Evolutionary conservation across 1,284 basidiomycete species (phyloP).

Genomic region (Ceratobasidium sp.): DNA sequence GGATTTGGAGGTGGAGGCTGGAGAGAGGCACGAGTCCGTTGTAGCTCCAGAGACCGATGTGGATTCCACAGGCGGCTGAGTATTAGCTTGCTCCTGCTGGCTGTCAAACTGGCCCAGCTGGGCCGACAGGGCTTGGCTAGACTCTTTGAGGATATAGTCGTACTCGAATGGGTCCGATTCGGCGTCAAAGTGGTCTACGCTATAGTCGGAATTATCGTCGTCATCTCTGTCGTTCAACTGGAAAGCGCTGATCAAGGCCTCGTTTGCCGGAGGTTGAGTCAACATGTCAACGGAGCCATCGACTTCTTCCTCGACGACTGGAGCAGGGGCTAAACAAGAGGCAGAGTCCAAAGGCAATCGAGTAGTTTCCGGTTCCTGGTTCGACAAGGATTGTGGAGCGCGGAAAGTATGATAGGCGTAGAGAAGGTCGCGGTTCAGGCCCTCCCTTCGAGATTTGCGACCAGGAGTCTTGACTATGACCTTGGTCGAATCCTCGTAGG

Average conservation of each 20-base stretch:
- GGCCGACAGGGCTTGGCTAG: no score
- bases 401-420: neutral
- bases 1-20: no score
- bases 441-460: neutral
- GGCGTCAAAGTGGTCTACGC: neutral
- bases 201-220: neutral
- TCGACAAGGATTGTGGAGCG: neutral
- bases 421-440: neutral
- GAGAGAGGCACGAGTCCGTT: no score
- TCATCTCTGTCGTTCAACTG: neutral
- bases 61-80: no score
- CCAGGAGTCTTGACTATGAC: neutral
- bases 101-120: no score
- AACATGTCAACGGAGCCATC: no score
- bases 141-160: neutral
- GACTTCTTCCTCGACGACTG: neutral
- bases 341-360: neutral
- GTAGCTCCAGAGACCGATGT: no score
- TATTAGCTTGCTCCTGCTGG: no score
- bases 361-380: neutral
- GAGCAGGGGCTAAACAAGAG: neutral
- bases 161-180: neutral
- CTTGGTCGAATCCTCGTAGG: neutral
- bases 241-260: neutral
- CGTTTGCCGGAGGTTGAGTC: neutral